Base-by-base conservation (phyloP, 2,329 filamentous ascomycete genomes). In the Conoideocrella luteorostrata region DNA sequence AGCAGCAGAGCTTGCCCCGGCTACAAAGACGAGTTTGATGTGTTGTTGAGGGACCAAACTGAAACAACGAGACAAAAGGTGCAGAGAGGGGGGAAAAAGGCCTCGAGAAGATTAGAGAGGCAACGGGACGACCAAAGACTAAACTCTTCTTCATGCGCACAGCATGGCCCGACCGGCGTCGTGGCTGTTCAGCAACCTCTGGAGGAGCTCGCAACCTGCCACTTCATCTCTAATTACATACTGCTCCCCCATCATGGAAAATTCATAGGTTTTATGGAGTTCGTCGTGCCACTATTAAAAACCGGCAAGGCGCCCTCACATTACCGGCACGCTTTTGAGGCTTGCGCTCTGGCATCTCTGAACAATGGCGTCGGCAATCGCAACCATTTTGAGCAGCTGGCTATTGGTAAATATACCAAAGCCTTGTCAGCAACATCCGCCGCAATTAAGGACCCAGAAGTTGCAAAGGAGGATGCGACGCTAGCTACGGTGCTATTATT, bases 31-130 rank as follows among this genome's bases (percentile, higher is more conserved):
- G 81, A 85, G 51, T 84, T 86, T 52, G 83, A 87, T 53, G 65
- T 86, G 20, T 75, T 87, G 43, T 85, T 86, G 53, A 78, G 83
- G 44, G 83, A 86, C 58, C 82, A 86, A 64, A 86, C 82, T 22
- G 76, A 78, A 51, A 80, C 81, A 2, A 83, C 82, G 26, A 80
- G 81, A 55, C 71, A 75, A 48, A 74, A 80, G 54, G 80, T 77
- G 13, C 72, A 74, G 44, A 79, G 74, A 54, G 71, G 73, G 33
- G 74, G 61, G 58, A 71, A 67, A 56, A 79, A 76, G 51, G 62
- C 64, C 2, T 51, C 64, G 26, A 57, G 58, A 11, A 60, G n/a
- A n/a, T n/a, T n/a, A n/a, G n/a, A 63, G 21, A 73, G 62, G 52
- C 48, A 48, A 53, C 20, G 60, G 53, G 36, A 63, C 56, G 44